A percentile compares a stretch with the other conserved stretches of the same genome.
Conservation (phyloP, 176 grass and related monocot species). For the Pontederia paniculata region DNA sequence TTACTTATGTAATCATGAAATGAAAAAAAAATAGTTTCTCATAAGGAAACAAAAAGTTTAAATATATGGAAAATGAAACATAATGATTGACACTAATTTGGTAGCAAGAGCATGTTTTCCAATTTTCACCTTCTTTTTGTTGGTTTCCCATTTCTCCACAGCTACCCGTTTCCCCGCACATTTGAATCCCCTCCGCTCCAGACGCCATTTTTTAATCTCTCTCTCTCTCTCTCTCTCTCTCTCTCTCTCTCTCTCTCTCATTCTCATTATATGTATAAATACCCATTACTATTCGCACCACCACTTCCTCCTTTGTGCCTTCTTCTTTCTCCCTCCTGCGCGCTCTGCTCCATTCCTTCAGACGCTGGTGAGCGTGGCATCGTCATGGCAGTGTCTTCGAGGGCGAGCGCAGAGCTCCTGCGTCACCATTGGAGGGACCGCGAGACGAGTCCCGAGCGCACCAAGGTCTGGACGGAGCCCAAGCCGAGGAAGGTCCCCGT, state of each 20-base stretch:
- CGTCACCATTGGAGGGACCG: background rate
- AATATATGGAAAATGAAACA: too few relatives aligned
- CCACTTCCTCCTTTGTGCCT: background rate
- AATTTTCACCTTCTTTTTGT: background rate
- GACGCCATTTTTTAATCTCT: background rate
- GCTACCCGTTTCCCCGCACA: background rate
- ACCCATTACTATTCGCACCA: background rate
- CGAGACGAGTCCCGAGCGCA: slow-evolving; percentile 12
- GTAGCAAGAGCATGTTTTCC: too few relatives aligned
- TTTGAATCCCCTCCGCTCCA: background rate
- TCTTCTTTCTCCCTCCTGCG: background rate
- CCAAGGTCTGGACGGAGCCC: slow-evolving; percentile 11
- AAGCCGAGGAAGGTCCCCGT: slow-evolving; percentile 18
- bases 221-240: background rate
- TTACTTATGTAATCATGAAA: too few relatives aligned
- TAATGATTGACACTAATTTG: too few relatives aligned
- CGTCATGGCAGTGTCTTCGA: background rate
- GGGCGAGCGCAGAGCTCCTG: background rate
- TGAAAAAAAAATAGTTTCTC: too few relatives aligned
- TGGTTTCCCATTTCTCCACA: background rate
- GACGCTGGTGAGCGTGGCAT: background rate
- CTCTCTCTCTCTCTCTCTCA: background rate
- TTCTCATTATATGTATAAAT: background rate
- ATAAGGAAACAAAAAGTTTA: too few relatives aligned
- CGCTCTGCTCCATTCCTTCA: background rate